Conservation (phyloP, 257 asterid species). For the Salvia rosmarinus region DNA sequence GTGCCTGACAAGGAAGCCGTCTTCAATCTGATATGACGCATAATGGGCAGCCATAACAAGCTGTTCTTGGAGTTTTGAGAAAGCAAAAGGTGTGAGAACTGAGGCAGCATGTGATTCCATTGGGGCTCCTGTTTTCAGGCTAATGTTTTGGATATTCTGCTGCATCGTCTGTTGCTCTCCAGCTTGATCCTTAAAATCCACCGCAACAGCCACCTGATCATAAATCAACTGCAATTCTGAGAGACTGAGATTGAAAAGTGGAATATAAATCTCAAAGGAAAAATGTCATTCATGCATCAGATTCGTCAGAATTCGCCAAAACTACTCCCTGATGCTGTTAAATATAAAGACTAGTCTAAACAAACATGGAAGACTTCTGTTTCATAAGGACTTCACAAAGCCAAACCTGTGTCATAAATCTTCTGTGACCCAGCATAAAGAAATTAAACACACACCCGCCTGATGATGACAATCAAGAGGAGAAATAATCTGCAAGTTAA, state of each 20-base stretch:
- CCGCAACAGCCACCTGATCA: constrained; percentile 83
- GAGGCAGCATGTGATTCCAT: constrained; percentile 98
- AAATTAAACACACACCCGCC: not conserved
- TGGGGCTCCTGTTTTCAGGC: constrained; percentile 97
- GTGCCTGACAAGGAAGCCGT: constrained; percentile 81
- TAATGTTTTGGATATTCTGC: constrained; percentile 88
- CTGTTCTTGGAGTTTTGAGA: constrained; percentile 93
- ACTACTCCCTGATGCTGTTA: not conserved
- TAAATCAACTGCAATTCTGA: not conserved
- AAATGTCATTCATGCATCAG: not conserved
- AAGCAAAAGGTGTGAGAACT: constrained; percentile 86
- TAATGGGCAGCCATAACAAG: constrained; percentile 91
- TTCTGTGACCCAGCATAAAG: not conserved
- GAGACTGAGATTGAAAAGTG: not conserved
- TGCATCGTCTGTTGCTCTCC: constrained; percentile 99
- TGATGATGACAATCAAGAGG: not conserved
- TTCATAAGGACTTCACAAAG: not conserved
- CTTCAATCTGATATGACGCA: constrained; percentile 84
- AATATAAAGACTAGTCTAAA: not conserved
- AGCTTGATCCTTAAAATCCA: constrained; percentile 90
- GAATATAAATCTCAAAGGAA: not conserved
- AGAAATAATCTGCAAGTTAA: not conserved
- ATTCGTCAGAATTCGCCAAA: not conserved
- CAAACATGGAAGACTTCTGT: constrained; percentile 8
- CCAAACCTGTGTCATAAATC: not conserved